Base-by-base conservation (phyloP, 1,139 yeast genomes). In the Kluyveromyces marxianus region DNA sequence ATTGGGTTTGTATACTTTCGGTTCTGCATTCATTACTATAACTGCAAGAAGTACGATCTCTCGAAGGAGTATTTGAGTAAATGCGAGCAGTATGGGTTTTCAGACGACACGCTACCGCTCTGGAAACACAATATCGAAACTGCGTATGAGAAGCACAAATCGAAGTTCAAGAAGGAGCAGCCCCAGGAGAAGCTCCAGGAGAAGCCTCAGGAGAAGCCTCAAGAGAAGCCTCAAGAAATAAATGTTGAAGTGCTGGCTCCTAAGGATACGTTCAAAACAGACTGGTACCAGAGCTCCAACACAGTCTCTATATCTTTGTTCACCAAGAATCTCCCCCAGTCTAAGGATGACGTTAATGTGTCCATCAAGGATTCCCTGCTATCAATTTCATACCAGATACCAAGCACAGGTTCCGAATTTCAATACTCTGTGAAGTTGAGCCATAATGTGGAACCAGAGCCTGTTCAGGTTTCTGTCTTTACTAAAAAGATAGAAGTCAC, bases 401-500 rank as follows among this genome's bases (percentile, higher is more conserved):
- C 57, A 31, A 53, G 50, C 0, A 58, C 66, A 1, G 71, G 70
- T 7, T 60, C 69, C 1, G 69, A 66, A 41, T 69, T 68, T 45
- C 62, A 63, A 48, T 66, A 62, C 45, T 48, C 49, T 34, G 74
- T 75, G 14, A 77, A 74, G 24, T 70, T 85, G 50, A 75, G 63
- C 50, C 78, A 68, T 8, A 68, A 64, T 24, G 79, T 92, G 32
- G 74, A 69, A 37, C 67, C 78, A 0, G 62, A 61, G 0, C 57
- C 66, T 25, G 75, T 83, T 1, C 59, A 69, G 0, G 76, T 67
- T 56, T 71, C 69, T 25, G 76, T 89, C 1, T 81, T 77, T 58
- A 71, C 83, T 1, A 84, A 95, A 32, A 92, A 92, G 59, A 58
- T 90, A 4, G 97, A 92, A 62, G 63, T 92, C 6, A 64, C 66